Conservation (phyloP, 768 basidiomycete species). For the Gymnopilus junonius region DNA sequence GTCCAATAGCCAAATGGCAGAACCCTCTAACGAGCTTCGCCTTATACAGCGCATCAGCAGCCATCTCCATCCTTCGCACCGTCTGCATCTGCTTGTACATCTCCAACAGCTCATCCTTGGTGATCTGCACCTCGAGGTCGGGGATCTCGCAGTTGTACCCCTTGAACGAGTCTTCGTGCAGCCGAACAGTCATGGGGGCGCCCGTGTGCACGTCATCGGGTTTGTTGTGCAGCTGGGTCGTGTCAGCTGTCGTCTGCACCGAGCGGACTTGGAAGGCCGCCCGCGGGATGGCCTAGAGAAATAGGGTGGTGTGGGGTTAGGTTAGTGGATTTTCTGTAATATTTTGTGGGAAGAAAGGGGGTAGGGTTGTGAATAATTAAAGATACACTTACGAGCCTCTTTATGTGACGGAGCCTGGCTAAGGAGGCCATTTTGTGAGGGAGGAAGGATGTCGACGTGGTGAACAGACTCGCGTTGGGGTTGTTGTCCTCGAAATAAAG, state of each 20-base stretch:
- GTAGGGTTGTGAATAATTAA: neutral
- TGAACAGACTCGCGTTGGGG: constrained; percentile 21
- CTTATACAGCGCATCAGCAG: constrained; percentile 95
- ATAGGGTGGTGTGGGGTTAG: constrained; percentile 18
- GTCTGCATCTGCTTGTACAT: constrained; percentile 94
- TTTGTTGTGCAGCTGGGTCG: constrained; percentile 60
- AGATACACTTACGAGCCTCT: constrained; percentile 27
- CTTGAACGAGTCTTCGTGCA: constrained; percentile 93
- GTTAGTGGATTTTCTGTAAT: neutral
- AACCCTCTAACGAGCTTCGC: constrained; percentile 97
- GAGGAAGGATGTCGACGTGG: constrained; percentile 18
- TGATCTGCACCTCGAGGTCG: constrained; percentile 78
- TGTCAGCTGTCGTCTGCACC: constrained; percentile 84
- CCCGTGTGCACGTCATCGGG: constrained; percentile 49
- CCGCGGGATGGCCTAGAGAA: constrained; percentile 18
- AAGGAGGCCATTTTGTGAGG: constrained; percentile 39
- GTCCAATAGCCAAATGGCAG: constrained; percentile 98
- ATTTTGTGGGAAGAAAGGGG: neutral
- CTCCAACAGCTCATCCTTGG: constrained; percentile 80
- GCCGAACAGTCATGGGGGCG: constrained; percentile 78
- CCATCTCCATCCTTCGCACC: constrained; percentile 97
- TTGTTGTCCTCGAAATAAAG: constrained; percentile 3
- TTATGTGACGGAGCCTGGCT: constrained; percentile 34
- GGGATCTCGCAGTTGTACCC: constrained; percentile 81
- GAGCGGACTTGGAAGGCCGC: constrained; percentile 46